Percentiles rank a stretch among this genome's conserved stretches.
Evolutionary conservation across 1,284 basidiomycete species (phyloP).

Genomic region (Trametes sp.): DNA sequence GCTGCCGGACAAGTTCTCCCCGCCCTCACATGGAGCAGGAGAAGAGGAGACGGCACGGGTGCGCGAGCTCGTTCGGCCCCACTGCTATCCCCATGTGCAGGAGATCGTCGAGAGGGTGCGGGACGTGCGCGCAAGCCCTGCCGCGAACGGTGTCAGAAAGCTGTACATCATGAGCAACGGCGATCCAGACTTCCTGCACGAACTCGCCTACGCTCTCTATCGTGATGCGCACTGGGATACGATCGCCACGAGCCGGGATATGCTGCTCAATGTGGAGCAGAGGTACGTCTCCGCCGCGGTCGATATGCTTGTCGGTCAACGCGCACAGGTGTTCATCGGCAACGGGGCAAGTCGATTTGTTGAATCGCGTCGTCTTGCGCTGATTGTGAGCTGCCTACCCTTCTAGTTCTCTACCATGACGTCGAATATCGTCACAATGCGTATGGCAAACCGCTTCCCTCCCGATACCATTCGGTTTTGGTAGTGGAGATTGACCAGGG

Average conservation of each 20-base stretch:
- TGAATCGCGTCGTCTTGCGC: not conserved
- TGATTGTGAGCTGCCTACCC: not conserved
- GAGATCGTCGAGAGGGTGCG: slow-evolving; percentile 53
- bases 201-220: slow-evolving; percentile 51
- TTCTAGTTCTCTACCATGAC: slow-evolving; percentile 63
- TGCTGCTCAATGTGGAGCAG: slow-evolving; percentile 46
- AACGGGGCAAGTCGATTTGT: slow-evolving; percentile 48
- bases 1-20: slow-evolving; percentile 48
- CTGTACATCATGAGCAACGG: slow-evolving; percentile 70
- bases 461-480: slow-evolving; percentile 33
- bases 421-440: slow-evolving; percentile 61
- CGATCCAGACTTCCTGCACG: slow-evolving; percentile 43
- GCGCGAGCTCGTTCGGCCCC: slow-evolving; percentile 45
- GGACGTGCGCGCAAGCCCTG: slow-evolving; percentile 42
- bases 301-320: slow-evolving; percentile 54
- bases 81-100: slow-evolving; percentile 56
- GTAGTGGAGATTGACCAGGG: slow-evolving; percentile 5
- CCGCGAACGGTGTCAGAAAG: slow-evolving; percentile 39
- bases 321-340: slow-evolving; percentile 53
- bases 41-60: slow-evolving; percentile 34
- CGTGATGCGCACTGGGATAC: slow-evolving; percentile 32
- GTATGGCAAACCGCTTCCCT: slow-evolving; percentile 48
- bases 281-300: slow-evolving; percentile 47
- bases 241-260: slow-evolving; percentile 45
- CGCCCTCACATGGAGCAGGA: slow-evolving; percentile 36